phyloP scores from a whole-genome alignment of 1,139 yeast genomes.

The Yamadazyma atmosphaerica region DNA sequence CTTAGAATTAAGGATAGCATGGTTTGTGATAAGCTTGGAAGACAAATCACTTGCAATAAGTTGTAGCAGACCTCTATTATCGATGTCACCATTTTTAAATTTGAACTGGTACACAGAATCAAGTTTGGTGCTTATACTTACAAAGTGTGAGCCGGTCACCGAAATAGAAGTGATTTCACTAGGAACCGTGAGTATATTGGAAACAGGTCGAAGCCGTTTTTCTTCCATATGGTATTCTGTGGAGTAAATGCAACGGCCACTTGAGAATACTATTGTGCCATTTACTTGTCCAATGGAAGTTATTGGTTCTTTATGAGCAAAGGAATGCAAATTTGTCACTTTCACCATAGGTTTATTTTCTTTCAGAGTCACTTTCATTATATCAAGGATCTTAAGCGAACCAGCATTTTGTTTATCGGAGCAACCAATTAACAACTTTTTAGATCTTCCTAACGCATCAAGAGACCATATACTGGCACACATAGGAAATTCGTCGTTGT shows the following conservation, averaged over 20 bases:
- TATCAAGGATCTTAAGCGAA: constrained; percentile 43
- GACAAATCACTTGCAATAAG: constrained; percentile 34
- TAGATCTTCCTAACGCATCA: constrained; percentile 32
- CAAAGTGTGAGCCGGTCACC: constrained; percentile 19
- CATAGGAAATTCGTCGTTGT: constrained; percentile 34
- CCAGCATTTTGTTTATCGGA: constrained; percentile 25
- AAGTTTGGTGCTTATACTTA: constrained; percentile 38
- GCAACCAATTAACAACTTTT: constrained; percentile 46
- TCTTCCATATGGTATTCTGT: constrained; percentile 41
- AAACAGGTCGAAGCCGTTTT: constrained; percentile 36
- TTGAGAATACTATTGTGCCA: constrained; percentile 33
- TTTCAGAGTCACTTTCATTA: constrained; percentile 25
- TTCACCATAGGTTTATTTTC: constrained; percentile 19
- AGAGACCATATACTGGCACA: constrained; percentile 29
- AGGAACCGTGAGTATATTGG: constrained; percentile 27
- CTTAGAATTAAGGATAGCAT: constrained; percentile 25
- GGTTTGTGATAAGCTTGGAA: constrained; percentile 41
- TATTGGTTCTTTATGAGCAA: constrained; percentile 36
- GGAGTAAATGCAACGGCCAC: constrained; percentile 32
- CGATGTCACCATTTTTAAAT: constrained; percentile 11
- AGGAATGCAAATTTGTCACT: constrained; percentile 38
- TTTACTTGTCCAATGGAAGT: constrained; percentile 39
- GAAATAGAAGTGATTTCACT: constrained; percentile 40
- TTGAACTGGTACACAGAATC: constrained; percentile 39
- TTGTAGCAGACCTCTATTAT: constrained; percentile 11